Base-by-base conservation (phyloP, 176 grass and related monocot genomes). In the Carex myosuroides region DNA sequence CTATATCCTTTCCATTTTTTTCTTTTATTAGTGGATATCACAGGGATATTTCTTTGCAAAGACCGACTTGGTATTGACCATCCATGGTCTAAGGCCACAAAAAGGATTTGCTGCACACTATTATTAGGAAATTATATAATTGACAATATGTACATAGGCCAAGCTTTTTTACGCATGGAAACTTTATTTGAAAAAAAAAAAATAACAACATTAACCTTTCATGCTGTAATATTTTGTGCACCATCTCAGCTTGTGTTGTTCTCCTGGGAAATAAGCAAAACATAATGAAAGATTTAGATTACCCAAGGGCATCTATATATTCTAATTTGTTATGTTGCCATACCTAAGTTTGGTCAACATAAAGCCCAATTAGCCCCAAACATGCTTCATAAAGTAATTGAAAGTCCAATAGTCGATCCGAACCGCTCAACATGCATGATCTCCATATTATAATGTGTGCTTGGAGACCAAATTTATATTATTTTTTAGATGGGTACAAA, bases 261-360 rank as follows among this genome's bases (percentile, higher is more conserved):
- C 58, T 81, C 87, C 90, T 91, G 87, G 22, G 50, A 63, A 80
- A 14, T 21, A 46, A 81, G 39, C 14, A 13, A 22, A 50, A 65
- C 0, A 50, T 30, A 20, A 9, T 24, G 20, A 8, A 11, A 54
- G 20, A 75, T 29, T 53, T 75, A 29, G 46, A 46, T 5, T 14
- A 29, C n/a, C n/a, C 29, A 62, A 2, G 6, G 70, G 22, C 41
- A 46, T 50, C 70, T 48, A 50, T 29, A 29, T 29, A 29, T 44
- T 44, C n/a, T 50, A 48, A 46, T 22, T 73, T 52, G 42, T 22
- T 74, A 22, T 50, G 26, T 20, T 4, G 70, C 3, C n/a, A 48
- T 74, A 74, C 70, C 18, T 0, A 29, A 46, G 37, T 44, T 44
- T 20, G 39, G 68, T 44, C 68, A 71, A 46, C 5, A 71, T 10